phyloP scores from a whole-genome alignment of 192 early-diverging fungal genomes.

The Obelidium mucronatum region DNA sequence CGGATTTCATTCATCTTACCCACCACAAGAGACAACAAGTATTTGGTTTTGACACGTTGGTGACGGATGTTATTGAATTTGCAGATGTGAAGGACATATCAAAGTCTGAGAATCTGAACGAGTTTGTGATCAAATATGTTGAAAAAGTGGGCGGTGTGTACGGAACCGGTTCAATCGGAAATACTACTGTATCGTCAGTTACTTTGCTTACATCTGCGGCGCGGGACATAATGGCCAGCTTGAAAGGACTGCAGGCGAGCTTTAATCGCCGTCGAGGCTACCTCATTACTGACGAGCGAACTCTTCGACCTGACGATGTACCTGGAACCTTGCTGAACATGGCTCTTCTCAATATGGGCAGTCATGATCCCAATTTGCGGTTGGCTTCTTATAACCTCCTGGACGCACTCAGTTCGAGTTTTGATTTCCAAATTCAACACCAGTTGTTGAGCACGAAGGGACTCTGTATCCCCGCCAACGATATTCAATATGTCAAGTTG shows the following conservation, averaged over 20 bases:
- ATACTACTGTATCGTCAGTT: slow-evolving; percentile 45
- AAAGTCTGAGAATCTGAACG: slow-evolving; percentile 69
- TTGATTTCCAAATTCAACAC: slow-evolving; percentile 84
- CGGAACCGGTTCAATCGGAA: slow-evolving; percentile 14
- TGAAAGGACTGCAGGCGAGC: slow-evolving; percentile 75
- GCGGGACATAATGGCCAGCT: slow-evolving; percentile 70
- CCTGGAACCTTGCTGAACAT: slow-evolving; percentile 93
- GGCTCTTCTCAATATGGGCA: slow-evolving; percentile 87
- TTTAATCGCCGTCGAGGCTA: slow-evolving; percentile 72
- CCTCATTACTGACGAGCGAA: slow-evolving; percentile 67
- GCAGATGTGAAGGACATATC: slow-evolving; percentile 79
- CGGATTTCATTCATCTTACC: slow-evolving; percentile 83
- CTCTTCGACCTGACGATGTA: slow-evolving; percentile 84
- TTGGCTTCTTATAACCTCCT: slow-evolving; percentile 91
- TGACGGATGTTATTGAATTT: slow-evolving; percentile 90
- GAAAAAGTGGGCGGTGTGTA: slow-evolving; percentile 40
- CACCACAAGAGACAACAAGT: slow-evolving; percentile 79
- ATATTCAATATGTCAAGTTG: slow-evolving; percentile 78
- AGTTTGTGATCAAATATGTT: slow-evolving; percentile 80
- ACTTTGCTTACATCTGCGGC: slow-evolving; percentile 77
- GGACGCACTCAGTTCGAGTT: slow-evolving; percentile 79
- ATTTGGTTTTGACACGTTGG: slow-evolving; percentile 69
- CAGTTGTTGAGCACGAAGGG: slow-evolving; percentile 79
- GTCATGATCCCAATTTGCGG: slow-evolving; percentile 80
- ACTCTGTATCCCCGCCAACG: slow-evolving; percentile 81